These are phyloP conservation scores for Telfairia occidentalis DNA, from an alignment of 331 rosid genomes.

Conservation along the genomic window DNA sequence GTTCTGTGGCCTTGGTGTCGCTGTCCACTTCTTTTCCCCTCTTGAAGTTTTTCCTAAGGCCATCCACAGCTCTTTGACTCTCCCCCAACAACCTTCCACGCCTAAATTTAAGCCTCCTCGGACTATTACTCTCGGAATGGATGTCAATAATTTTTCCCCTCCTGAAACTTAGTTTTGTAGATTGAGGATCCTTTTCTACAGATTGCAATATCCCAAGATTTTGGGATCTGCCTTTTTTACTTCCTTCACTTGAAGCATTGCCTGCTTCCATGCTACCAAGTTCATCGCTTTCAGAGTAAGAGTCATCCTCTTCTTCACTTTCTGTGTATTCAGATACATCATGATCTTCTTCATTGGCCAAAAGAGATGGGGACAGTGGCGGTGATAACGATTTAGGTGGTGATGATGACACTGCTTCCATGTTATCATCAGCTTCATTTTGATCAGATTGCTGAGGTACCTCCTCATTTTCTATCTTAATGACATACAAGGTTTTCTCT, in stretches of 20 bases:
- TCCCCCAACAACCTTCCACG: slow-evolving; percentile 36
- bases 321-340: slow-evolving; percentile 40
- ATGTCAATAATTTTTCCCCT: slow-evolving; percentile 53
- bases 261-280: slow-evolving; percentile 23
- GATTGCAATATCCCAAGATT: slow-evolving; percentile 22
- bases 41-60: slow-evolving; percentile 37
- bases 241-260: slow-evolving; percentile 21
- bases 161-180: slow-evolving; percentile 39
- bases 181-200: slow-evolving; percentile 29
- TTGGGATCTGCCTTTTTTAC: slow-evolving; percentile 17
- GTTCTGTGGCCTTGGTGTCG: slow-evolving; percentile 5
- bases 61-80: slow-evolving; percentile 17
- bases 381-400: slow-evolving; percentile 27
- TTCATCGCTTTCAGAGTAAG: slow-evolving; percentile 30
- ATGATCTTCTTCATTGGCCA: slow-evolving; percentile 30
- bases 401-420: slow-evolving; percentile 19
- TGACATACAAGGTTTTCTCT: slow-evolving; percentile 48
- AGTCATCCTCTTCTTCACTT: slow-evolving; percentile 39
- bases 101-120: slow-evolving; percentile 67
- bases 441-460: slow-evolving; percentile 28
- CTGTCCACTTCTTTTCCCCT: slow-evolving; percentile 21
- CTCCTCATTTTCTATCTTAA: slow-evolving; percentile 6
- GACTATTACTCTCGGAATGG: slow-evolving; percentile 27
- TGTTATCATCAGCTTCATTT: slow-evolving; percentile 21
- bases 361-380: slow-evolving; percentile 20